These are phyloP conservation scores for Xanthoconium stramineum DNA, from an alignment of 768 basidiomycete species.

Conservation along the genomic window DNA sequence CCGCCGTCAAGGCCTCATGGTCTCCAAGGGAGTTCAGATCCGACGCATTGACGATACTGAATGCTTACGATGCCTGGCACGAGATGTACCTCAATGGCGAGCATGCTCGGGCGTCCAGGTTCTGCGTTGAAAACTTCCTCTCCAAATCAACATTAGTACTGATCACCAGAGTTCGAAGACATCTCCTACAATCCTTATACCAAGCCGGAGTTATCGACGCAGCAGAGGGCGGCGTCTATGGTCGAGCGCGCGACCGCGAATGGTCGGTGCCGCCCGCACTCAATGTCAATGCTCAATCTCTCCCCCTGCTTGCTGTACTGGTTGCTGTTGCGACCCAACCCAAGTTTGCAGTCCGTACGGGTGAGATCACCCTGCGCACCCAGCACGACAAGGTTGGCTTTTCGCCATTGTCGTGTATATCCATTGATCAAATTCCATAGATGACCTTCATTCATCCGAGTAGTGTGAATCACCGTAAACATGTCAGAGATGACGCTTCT, in stretches of 20 bases:
- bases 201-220: slow-evolving; percentile 80
- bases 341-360: slow-evolving; percentile 80
- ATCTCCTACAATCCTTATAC: slow-evolving; percentile 74
- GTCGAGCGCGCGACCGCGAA: slow-evolving; percentile 31
- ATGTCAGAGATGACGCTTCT: slow-evolving; percentile 24
- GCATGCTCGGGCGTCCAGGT: slow-evolving; percentile 63
- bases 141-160: slow-evolving; percentile 78
- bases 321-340: slow-evolving; percentile 86
- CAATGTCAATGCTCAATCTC: slow-evolving; percentile 68
- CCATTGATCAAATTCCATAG: slow-evolving; percentile 37
- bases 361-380: slow-evolving; percentile 68
- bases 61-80: slow-evolving; percentile 84
- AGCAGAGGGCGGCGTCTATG: slow-evolving; percentile 59
- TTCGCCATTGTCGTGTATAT: slow-evolving; percentile 1
- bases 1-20: slow-evolving; percentile 74
- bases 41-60: slow-evolving; percentile 74
- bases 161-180: slow-evolving; percentile 77
- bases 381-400: slow-evolving; percentile 72
- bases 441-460: slow-evolving; percentile 76
- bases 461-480: slow-evolving; percentile 78
- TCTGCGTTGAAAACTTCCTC: slow-evolving; percentile 84
- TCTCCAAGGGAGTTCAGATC: slow-evolving; percentile 76
- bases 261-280: slow-evolving; percentile 59
- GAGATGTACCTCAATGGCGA: slow-evolving; percentile 63
- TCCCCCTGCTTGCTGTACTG: slow-evolving; percentile 76